Evolutionary conservation across 345 rosid genomes (phyloP), one percentile per base, ranked within the genome.

Genomic region (Turnera subulata): DNA sequence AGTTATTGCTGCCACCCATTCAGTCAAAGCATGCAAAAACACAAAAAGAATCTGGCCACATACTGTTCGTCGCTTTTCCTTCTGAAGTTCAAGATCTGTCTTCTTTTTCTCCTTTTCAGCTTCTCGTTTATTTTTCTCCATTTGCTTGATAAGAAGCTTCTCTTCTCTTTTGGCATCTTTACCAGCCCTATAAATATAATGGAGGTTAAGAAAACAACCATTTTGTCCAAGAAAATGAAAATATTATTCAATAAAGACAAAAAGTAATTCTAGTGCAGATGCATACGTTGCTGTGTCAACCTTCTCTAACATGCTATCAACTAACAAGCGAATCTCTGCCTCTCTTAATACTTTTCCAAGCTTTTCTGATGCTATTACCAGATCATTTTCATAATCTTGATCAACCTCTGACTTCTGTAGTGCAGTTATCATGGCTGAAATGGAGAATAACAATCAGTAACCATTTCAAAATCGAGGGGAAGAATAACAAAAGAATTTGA

Each of bases 21-120:
- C 14, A 37, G 1, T 9, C 26, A 46, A 45, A 63, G 26, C n/a
- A 14, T 10, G 10, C 20, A 29, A 7, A 6, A 2, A 6, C 5
- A 42, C 14, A 42, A 15, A 42, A 42, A 42, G 45, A 40, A 42
- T 4, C 12, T 16, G n/a, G n/a, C 45, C 58, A 63, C 82, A 59
- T 59, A 89, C 96, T 50, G 42, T 73, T 76, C 73, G 89, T 65
- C 68, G 35, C 66, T 65, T 87, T 69, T 87, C 88, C 74, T 82
- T 89, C 29, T 63, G 72, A 29, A 70, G 55, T 64, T 89, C 82
- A 45, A 88, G 81, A 11, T 87, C 88, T 64, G 78, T 70, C 73
- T 73, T 84, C 76, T 73, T 93, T 73, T 81, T 85, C 77, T 89
- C 92, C 68, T 80, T 89, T 71, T 85, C 96, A 65, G 66, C 77